Conservation (phyloP, 2,329 filamentous ascomycete species). For the Didymella sp. region DNA sequence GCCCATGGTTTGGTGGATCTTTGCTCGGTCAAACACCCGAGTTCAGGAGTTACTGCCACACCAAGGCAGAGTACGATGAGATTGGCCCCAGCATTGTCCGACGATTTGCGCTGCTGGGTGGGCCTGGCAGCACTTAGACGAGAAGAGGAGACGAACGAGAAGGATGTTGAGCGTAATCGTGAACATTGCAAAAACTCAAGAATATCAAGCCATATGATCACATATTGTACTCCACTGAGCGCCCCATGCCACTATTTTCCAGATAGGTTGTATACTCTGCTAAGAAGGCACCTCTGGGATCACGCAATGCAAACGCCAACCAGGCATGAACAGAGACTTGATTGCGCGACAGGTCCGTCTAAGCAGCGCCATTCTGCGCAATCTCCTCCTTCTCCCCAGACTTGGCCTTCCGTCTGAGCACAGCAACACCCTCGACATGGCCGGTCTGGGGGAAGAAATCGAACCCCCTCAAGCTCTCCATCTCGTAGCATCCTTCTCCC, state of each 20-base stretch:
- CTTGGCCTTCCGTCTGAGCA: constrained; percentile 56
- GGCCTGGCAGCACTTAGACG: constrained; percentile 76
- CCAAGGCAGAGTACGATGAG: constrained; percentile 76
- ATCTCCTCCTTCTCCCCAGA: background rate
- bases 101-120: constrained; percentile 91
- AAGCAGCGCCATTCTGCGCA: background rate
- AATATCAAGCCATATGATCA: constrained; percentile 19
- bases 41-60: constrained; percentile 98
- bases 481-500: constrained; percentile 68
- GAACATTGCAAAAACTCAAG: constrained; percentile 24
- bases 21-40: constrained; percentile 96
- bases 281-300: background rate
- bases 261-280: background rate
- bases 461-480: constrained; percentile 90
- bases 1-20: constrained; percentile 98
- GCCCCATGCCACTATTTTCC: background rate
- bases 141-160: background rate
- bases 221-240: background rate
- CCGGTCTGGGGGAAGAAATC: constrained; percentile 94
- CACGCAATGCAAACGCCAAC: background rate
- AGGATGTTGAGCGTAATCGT: constrained; percentile 24
- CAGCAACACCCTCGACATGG: constrained; percentile 70
- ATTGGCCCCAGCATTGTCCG: constrained; percentile 94
- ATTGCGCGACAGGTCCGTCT: background rate
- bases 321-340: background rate